A percentile compares a stretch with the other conserved stretches of the same genome.
These are phyloP conservation scores for Knoxdaviesia proteae DNA, from an alignment of 2,329 filamentous ascomycete species.

Conservation along the genomic window DNA sequence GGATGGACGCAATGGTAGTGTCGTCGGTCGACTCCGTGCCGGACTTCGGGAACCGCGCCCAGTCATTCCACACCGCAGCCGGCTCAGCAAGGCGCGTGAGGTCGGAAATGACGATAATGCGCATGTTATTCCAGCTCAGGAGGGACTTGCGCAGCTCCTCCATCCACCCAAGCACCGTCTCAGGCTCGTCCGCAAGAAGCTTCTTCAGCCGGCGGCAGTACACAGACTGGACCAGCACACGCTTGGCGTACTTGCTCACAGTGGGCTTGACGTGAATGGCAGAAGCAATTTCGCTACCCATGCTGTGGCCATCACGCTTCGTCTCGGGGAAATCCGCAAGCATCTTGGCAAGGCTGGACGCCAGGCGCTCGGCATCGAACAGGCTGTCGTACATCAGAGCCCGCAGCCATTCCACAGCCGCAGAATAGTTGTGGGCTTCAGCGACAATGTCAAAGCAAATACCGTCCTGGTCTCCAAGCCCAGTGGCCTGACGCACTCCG, in stretches of 20 bases:
- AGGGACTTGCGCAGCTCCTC: slow-evolving; percentile 55
- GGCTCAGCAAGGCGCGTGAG: slow-evolving; percentile 53
- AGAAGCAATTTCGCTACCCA: slow-evolving; percentile 44
- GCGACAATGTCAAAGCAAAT: slow-evolving; percentile 66
- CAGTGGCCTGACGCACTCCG: slow-evolving; percentile 43
- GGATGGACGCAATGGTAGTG: slow-evolving; percentile 43
- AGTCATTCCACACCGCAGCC: slow-evolving; percentile 56
- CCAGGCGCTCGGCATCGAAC: slow-evolving; percentile 52
- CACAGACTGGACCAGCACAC: slow-evolving; percentile 66
- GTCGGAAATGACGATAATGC: slow-evolving; percentile 67
- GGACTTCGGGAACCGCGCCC: slow-evolving; percentile 5
- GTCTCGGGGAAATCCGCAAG: slow-evolving; percentile 79
- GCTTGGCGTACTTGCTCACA: slow-evolving; percentile 56
- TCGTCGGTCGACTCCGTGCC: slow-evolving; percentile 18
- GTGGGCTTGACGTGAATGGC: slow-evolving; percentile 65
- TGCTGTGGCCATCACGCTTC: slow-evolving; percentile 64
- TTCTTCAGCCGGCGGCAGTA: slow-evolving; percentile 75
- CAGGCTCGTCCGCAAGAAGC: slow-evolving; percentile 55
- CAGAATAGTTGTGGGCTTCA: slow-evolving; percentile 71
- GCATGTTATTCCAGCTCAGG: slow-evolving; percentile 69
- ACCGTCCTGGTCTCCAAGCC: slow-evolving; percentile 62
- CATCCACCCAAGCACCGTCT: slow-evolving; percentile 56
- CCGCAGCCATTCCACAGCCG: slow-evolving; percentile 64
- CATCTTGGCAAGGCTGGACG: slow-evolving; percentile 53
- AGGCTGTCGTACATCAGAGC: slow-evolving; percentile 75